These are phyloP conservation scores for Beta macrorhiza DNA, from an alignment of 179 eudicot species.

Conservation along the genomic window DNA sequence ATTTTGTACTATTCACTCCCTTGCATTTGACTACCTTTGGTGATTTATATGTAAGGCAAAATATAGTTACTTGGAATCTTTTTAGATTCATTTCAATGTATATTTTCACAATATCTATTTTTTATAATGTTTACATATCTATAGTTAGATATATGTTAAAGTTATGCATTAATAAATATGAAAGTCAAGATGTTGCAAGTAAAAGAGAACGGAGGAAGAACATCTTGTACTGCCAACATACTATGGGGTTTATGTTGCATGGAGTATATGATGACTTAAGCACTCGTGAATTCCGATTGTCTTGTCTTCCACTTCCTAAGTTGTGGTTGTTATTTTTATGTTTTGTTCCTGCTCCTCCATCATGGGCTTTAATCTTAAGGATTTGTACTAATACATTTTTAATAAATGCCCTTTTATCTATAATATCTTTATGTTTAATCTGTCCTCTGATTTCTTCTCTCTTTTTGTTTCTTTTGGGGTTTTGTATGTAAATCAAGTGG, in stretches of 20 bases:
- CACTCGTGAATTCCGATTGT: slow-evolving; percentile 16
- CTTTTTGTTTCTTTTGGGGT: too few relatives aligned
- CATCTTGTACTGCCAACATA: not conserved
- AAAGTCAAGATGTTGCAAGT: too few relatives aligned
- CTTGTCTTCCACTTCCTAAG: slow-evolving; percentile 24
- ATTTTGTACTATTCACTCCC: too few relatives aligned
- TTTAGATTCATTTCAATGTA: too few relatives aligned
- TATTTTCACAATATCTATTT: too few relatives aligned
- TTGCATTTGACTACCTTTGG: too few relatives aligned
- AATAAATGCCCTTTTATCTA: not conserved
- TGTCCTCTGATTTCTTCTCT: not conserved
- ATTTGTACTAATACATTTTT: not conserved
- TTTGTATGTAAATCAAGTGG: not conserved
- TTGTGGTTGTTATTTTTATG: not conserved
- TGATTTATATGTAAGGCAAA: too few relatives aligned
- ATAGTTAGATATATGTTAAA: too few relatives aligned
- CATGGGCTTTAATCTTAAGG: not conserved
- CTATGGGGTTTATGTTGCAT: not conserved
- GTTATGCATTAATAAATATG: too few relatives aligned
- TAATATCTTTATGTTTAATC: not conserved
- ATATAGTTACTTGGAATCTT: too few relatives aligned
- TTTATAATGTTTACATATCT: too few relatives aligned
- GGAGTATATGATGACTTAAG: not conserved
- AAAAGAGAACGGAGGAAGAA: too few relatives aligned
- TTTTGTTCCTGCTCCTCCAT: not conserved